A percentile compares a stretch with the other conserved stretches of the same genome.
Conservation (phyloP, 2,329 filamentous ascomycete genomes). For the Cercospora citrullina region DNA sequence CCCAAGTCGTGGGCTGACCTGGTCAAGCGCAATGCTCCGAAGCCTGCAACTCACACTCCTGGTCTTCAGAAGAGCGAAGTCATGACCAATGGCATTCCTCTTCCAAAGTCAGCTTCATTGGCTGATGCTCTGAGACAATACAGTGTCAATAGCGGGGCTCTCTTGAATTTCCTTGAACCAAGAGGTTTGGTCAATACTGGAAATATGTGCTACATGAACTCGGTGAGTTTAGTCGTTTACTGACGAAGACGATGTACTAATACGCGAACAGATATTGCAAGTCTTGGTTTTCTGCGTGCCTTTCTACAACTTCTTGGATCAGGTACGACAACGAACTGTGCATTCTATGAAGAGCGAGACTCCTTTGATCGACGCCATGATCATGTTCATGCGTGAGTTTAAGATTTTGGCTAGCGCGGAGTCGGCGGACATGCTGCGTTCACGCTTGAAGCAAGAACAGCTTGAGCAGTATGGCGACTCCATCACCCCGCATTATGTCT, state of each 20-base stretch:
- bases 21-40: conserved; percentile 54
- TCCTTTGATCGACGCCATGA: conserved; percentile 91
- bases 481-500: conserved; percentile 92
- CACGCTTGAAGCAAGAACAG: conserved; percentile 75
- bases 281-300: conserved; percentile 89
- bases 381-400: conserved; percentile 95
- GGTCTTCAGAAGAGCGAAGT: conserved; percentile 32
- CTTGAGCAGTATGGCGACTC: conserved; percentile 87
- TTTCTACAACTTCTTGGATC: conserved; percentile 91
- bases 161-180: conserved; percentile 83
- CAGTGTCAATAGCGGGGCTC: conserved; percentile 63
- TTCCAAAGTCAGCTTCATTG: conserved; percentile 56
- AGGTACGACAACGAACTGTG: conserved; percentile 76
- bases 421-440: conserved; percentile 70
- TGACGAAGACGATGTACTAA: conserved; percentile 9
- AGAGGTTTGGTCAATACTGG: conserved; percentile 93
- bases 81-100: conserved; percentile 36
- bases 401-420: conserved; percentile 77
- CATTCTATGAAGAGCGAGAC: conserved; percentile 96
- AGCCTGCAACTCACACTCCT: conserved; percentile 36
- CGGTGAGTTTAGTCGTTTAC: conserved; percentile 61
- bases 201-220: conserved; percentile 99
- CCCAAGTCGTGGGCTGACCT: conserved; percentile 68
- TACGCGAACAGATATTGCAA: conserved; percentile 72
- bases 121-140: conserved; percentile 76